These are phyloP conservation scores for Cyclotella baltica DNA, from an alignment of 108 stramenopile species.

Conservation along the genomic window DNA sequence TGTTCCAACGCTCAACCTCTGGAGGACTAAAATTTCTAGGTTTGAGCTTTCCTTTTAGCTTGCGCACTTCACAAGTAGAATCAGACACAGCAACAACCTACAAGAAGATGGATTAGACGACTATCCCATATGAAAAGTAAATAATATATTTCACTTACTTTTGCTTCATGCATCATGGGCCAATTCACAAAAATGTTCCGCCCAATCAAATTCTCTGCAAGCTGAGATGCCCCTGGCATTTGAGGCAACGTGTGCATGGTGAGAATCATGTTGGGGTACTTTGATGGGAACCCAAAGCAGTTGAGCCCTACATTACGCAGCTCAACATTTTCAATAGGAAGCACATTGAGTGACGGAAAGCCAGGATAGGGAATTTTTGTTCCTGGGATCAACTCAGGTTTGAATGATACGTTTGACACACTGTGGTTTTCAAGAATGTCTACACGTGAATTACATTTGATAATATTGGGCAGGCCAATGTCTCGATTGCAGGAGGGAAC, in stretches of 20 bases:
- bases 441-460: constrained; percentile 79
- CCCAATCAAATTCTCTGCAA: constrained; percentile 83
- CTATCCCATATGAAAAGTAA: not conserved
- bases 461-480: constrained; percentile 87
- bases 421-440: constrained; percentile 69
- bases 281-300: constrained; percentile 88
- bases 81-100: constrained; percentile 89
- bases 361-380: constrained; percentile 92
- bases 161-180: constrained; percentile 99
- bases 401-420: constrained; percentile 69
- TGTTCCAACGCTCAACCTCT: constrained; percentile 69
- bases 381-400: constrained; percentile 84
- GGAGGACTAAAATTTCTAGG: constrained; percentile 40
- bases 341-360: constrained; percentile 91
- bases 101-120: not conserved
- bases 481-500: constrained; percentile 81
- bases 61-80: constrained; percentile 66
- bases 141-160: constrained; percentile 20
- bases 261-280: constrained; percentile 90
- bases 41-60: constrained; percentile 59
- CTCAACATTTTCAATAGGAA: constrained; percentile 78
- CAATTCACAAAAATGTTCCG: constrained; percentile 94
- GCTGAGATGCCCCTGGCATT: constrained; percentile 66
- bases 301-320: constrained; percentile 76
- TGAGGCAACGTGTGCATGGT: constrained; percentile 76